phyloP scores from a whole-genome alignment of 176 grass and related monocot genomes.

The Carex parvula region DNA sequence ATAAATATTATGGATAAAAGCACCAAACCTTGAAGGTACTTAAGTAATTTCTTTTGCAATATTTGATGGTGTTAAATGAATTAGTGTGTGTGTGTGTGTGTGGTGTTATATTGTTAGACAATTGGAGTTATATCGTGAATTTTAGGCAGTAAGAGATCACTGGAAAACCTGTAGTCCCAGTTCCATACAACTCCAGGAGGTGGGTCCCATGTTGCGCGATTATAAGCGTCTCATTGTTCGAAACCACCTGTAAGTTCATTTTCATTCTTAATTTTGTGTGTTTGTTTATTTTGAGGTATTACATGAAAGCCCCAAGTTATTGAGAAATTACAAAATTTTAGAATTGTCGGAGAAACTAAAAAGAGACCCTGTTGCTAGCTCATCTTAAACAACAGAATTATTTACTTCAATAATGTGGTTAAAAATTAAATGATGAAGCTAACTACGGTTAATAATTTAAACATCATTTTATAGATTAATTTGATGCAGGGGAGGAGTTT shows the following conservation, averaged over 20 bases:
- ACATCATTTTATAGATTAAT: background rate
- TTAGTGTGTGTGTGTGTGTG: background rate
- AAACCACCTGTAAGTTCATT: slow-evolving; percentile 40
- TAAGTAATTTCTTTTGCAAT: background rate
- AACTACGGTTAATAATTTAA: background rate
- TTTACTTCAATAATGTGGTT: background rate
- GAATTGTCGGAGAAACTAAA: background rate
- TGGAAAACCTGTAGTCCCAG: slow-evolving; percentile 59
- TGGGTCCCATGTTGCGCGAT: slow-evolving; percentile 72
- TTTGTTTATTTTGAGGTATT: background rate
- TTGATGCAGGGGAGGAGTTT: background rate
- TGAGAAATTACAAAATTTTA: background rate
- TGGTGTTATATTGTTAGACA: background rate
- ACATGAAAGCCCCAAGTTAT: background rate
- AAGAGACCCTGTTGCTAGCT: background rate
- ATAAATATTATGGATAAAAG: background rate
- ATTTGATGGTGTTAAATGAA: background rate
- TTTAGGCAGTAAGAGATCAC: slow-evolving; percentile 71
- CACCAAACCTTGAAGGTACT: background rate
- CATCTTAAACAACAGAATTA: background rate
- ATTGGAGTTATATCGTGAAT: slow-evolving; percentile 17
- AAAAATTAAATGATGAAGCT: background rate
- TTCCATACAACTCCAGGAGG: slow-evolving; percentile 65
- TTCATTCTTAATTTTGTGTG: background rate
- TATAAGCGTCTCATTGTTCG: slow-evolving; percentile 69